Conservation (phyloP, 495 filamentous ascomycete genomes). For the Rhizodiscina lignyota region DNA sequence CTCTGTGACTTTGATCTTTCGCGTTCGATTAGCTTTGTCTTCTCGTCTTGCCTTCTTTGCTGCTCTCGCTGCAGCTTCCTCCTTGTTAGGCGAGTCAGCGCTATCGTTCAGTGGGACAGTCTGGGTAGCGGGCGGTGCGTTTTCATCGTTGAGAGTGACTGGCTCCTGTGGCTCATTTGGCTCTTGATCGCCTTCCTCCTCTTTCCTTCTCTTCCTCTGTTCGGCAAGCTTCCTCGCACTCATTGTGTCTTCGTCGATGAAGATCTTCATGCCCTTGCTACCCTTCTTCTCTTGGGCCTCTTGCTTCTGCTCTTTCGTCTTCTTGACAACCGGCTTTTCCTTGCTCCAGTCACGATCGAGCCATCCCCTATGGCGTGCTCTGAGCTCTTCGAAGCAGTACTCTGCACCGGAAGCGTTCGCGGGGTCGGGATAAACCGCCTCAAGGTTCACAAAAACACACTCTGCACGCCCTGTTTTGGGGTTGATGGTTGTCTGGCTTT, state of each 20-base stretch:
- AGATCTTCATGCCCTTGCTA: no score
- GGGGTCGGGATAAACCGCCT: constrained; percentile 65
- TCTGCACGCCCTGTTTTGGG: constrained; percentile 63
- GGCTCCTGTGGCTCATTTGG: background rate
- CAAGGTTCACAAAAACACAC: constrained; percentile 70
- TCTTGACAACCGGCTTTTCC: constrained; percentile 5
- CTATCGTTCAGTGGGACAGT: no score
- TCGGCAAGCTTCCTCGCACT: background rate
- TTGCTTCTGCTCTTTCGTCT: constrained; percentile 3
- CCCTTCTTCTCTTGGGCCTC: background rate
- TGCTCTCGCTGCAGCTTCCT: constrained; percentile 1
- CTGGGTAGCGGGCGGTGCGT: constrained; percentile 1
- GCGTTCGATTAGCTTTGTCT: constrained; percentile 25
- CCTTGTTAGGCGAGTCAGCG: constrained; percentile 3
- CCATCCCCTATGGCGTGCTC: constrained; percentile 67
- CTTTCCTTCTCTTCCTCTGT: background rate
- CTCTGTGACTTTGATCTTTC: constrained; percentile 55
- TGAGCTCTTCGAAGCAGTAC: constrained; percentile 78
- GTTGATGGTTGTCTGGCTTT: constrained; percentile 61
- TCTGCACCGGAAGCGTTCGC: constrained; percentile 49
- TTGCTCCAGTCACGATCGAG: constrained; percentile 48
- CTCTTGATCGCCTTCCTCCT: background rate
- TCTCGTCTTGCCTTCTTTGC: constrained; percentile 15
- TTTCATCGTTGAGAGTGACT: constrained; percentile 6
- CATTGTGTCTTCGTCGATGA: no score